A percentile compares a stretch with the other conserved stretches of the same genome.
Evolutionary conservation across 352 stramenopile species (phyloP).

Genomic region (Globisporangium sylvaticum): DNA sequence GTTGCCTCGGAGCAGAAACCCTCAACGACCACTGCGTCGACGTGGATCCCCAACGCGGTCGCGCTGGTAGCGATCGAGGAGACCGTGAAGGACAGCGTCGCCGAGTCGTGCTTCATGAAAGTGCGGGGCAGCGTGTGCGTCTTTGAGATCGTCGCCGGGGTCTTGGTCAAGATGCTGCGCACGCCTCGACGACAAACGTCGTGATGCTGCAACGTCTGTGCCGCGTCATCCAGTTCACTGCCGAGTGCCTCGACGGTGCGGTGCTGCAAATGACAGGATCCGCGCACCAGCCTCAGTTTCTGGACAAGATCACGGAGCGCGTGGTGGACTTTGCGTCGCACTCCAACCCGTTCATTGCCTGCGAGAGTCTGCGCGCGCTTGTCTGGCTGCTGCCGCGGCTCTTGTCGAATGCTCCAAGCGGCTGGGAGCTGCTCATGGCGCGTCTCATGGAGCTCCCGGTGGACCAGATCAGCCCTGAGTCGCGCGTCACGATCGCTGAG

Average conservation of each 20-base stretch:
- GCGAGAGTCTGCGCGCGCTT: slow-evolving; percentile 56
- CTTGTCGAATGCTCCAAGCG: slow-evolving; percentile 11
- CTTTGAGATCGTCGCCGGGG: slow-evolving; percentile 52
- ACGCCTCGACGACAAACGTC: slow-evolving; percentile 15
- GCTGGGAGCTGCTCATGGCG: slow-evolving; percentile 42
- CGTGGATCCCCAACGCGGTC: slow-evolving; percentile 25
- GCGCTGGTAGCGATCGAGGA: slow-evolving; percentile 62
- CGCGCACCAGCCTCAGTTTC: slow-evolving; percentile 46
- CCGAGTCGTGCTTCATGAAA: slow-evolving; percentile 44
- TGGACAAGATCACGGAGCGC: slow-evolving; percentile 45
- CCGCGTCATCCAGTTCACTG: slow-evolving; percentile 47
- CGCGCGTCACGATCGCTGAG: slow-evolving; percentile 51
- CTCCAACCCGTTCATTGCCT: slow-evolving; percentile 48
- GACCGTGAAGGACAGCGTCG: slow-evolving; percentile 30
- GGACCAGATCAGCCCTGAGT: slow-evolving; percentile 41
- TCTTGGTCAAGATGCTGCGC: slow-evolving; percentile 31
- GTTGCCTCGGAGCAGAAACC: slow-evolving; percentile 16
- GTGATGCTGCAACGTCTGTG: slow-evolving; percentile 49
- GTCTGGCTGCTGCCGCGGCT: slow-evolving; percentile 67
- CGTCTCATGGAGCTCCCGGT: slow-evolving; percentile 44
- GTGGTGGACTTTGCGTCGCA: slow-evolving; percentile 38
- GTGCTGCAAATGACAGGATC: slow-evolving; percentile 37
- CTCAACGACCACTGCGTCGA: neutral
- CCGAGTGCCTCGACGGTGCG: slow-evolving; percentile 40
- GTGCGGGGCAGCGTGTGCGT: slow-evolving; percentile 38